Base-by-base conservation (phyloP, 441 rosid genomes). In the Gossypium armourianum region DNA sequence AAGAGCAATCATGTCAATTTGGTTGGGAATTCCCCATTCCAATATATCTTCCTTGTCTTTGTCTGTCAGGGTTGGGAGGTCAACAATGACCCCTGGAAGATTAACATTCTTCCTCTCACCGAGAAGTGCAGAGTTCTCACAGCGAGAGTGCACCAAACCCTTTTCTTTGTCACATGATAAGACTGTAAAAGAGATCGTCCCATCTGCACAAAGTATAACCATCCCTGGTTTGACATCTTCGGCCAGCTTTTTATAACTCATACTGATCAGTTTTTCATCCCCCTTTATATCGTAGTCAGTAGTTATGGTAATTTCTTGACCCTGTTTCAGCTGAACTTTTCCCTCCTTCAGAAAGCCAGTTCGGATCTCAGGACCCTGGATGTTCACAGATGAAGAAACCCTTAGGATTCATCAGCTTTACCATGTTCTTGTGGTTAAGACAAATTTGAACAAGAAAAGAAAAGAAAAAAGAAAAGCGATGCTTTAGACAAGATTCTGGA, bases 31-130 rank as follows among this genome's bases (percentile, higher is more conserved):
- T 55, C 98, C 98, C 98, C 98, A 93, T 36, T 77, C 63, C 74
- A 91, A 43, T 76, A 91, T 89, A 77, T 93, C 98, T 82, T 91
- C 96, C 80, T 83, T 89, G 84, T 93, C 98, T 74, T 93, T 93
- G 72, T 91, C 96, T 5, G 98, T 93, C 69, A 93, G 69, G 73
- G 98, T 93, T 4, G 98, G 97, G 60, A 93, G 98, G 71, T 89
- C 97, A 62, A 93, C 98, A 5, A 89, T 78, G 4, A 93, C 98
- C 45, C 98, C 97, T 0, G 98, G 97, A 71, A 93, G 97, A 85
- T 93, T 91, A 52, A 88, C 98, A 23, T 93, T 91, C 80, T 93
- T 93, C 76, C 97, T 86, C 87, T 93, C 98, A 20, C 97, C 96
- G 29, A 93, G 94, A 80, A 88, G 75, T 0, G 98, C 94, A 65